These are phyloP conservation scores for Hemileccinum impolitum DNA, from an alignment of 768 basidiomycete species.

Conservation along the genomic window DNA sequence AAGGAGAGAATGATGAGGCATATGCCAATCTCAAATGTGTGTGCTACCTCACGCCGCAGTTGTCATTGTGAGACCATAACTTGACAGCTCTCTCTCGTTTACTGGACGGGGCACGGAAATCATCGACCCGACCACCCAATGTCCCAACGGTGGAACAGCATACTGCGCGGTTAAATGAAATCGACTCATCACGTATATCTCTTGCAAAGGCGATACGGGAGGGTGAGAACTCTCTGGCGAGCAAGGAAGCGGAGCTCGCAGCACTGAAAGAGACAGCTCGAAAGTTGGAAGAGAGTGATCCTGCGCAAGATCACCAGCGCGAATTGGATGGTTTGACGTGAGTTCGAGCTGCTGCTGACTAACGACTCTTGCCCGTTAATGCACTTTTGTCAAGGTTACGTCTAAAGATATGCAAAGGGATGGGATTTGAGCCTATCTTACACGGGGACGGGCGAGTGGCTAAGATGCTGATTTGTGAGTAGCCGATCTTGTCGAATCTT, in stretches of 20 bases:
- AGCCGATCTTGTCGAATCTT: not conserved
- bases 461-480: slow-evolving; percentile 72
- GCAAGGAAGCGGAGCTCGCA: slow-evolving; percentile 68
- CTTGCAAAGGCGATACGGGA: slow-evolving; percentile 76
- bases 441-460: slow-evolving; percentile 46
- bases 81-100: slow-evolving; percentile 56
- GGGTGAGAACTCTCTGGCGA: slow-evolving; percentile 58
- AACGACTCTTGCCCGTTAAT: slow-evolving; percentile 3
- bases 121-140: slow-evolving; percentile 64
- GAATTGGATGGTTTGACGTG: slow-evolving; percentile 72
- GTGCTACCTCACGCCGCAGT: slow-evolving; percentile 1
- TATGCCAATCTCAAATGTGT: slow-evolving; percentile 63
- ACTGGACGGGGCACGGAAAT: slow-evolving; percentile 66
- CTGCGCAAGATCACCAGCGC: slow-evolving; percentile 65
- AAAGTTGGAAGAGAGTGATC: slow-evolving; percentile 63
- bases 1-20: slow-evolving; percentile 66
- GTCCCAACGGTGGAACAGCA: slow-evolving; percentile 69
- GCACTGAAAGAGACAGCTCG: slow-evolving; percentile 62
- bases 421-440: slow-evolving; percentile 68
- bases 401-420: slow-evolving; percentile 61
- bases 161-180: slow-evolving; percentile 55
- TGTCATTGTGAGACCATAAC: not conserved
- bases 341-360: slow-evolving; percentile 24
- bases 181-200: slow-evolving; percentile 60
- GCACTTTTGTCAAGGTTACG: slow-evolving; percentile 47